Percentiles rank a stretch among this genome's conserved stretches.
These are phyloP conservation scores for Backusella circina DNA, from an alignment of 192 early-diverging fungal genomes.

Conservation along the genomic window DNA sequence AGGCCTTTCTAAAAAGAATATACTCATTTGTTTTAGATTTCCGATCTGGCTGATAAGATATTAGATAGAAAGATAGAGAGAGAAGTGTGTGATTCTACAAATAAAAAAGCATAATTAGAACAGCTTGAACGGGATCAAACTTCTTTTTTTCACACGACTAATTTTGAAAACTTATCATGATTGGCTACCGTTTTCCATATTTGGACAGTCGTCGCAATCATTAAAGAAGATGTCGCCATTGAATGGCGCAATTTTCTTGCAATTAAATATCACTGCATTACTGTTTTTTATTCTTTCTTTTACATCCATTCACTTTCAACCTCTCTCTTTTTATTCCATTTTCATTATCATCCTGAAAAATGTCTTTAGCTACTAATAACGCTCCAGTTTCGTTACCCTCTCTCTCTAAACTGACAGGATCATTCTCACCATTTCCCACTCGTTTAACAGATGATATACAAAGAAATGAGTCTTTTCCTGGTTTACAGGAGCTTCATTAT, in stretches of 20 bases:
- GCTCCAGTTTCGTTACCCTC: not conserved
- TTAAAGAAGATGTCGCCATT: conserved; percentile 18
- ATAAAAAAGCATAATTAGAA: not conserved
- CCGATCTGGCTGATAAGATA: not conserved
- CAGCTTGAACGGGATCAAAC: not conserved
- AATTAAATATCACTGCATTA: not conserved
- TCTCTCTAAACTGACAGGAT: not conserved
- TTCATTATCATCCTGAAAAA: not conserved
- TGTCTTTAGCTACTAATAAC: not conserved
- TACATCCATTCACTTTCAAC: not conserved
- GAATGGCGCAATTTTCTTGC: conserved; percentile 16
- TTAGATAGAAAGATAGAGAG: not conserved
- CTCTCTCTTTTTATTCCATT: not conserved
- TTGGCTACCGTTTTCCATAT: not conserved
- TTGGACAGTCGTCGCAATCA: conserved; percentile 12
- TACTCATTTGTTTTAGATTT: not conserved
- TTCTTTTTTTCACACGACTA: not conserved
- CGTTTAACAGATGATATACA: not conserved
- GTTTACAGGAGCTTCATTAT: not conserved
- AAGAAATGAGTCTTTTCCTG: not conserved
- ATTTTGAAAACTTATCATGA: not conserved
- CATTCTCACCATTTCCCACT: not conserved
- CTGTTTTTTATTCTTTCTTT: not conserved
- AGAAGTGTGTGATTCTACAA: not conserved
- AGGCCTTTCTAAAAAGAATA: not conserved